A percentile compares a stretch with the other conserved stretches of the same genome.
These are phyloP conservation scores for Nannochloris sp. DNA, from an alignment of 139 green algal genomes.

Conservation along the genomic window DNA sequence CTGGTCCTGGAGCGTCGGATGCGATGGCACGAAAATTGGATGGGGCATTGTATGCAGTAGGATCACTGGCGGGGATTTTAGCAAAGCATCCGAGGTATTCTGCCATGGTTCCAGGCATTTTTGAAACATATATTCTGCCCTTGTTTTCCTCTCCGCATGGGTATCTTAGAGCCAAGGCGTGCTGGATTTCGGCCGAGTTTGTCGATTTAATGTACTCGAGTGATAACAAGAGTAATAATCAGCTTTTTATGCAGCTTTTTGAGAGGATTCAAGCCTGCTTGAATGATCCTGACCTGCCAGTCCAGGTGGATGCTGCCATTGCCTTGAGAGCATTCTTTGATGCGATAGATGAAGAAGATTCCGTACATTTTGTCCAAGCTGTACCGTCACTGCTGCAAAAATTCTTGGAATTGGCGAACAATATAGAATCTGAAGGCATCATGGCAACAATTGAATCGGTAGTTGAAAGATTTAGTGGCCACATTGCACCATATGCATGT, in stretches of 20 bases:
- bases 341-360: conserved; percentile 60
- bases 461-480: conserved; percentile 87
- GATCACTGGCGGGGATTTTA: conserved; percentile 65
- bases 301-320: conserved; percentile 46
- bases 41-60: conserved; percentile 80
- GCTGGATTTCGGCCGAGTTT: conserved; percentile 77
- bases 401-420: conserved; percentile 54
- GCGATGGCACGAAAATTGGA: conserved; percentile 64
- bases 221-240: conserved; percentile 30
- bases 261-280: conserved; percentile 46
- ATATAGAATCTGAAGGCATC: conserved; percentile 87
- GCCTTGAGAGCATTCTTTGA: conserved; percentile 83
- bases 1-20: conserved; percentile 15
- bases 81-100: conserved; percentile 78
- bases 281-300: conserved; percentile 77
- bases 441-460: conserved; percentile 89
- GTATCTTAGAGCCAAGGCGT: conserved; percentile 85
- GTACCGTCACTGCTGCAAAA: conserved; percentile 74
- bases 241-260: conserved; percentile 64
- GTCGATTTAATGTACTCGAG: conserved; percentile 69
- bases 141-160: conserved; percentile 48
- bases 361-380: conserved; percentile 59
- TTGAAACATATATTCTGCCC: conserved; percentile 68
- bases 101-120: conserved; percentile 71
- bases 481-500: conserved; percentile 86